A percentile compares a stretch with the other conserved stretches of the same genome.
Conservation (phyloP, 345 rosid genomes). For the Erysimum cheiranthoides region DNA sequence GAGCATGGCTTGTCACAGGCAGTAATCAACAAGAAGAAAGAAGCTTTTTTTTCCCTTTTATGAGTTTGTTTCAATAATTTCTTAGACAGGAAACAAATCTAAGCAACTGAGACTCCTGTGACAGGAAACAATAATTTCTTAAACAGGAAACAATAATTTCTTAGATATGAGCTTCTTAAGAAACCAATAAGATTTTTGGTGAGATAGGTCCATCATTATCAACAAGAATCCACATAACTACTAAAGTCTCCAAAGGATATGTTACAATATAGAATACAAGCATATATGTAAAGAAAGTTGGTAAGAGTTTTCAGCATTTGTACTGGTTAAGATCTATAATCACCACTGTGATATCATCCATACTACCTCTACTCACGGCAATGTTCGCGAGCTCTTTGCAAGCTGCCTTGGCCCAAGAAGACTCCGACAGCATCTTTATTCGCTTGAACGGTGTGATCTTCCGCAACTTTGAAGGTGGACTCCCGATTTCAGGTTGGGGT, state of each 20-base stretch:
- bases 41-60: slow-evolving; percentile 3
- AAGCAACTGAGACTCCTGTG: background rate
- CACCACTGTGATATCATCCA: slow-evolving; percentile 82
- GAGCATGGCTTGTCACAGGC: slow-evolving; percentile 41
- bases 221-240: slow-evolving; percentile 19
- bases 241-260: slow-evolving; percentile 5
- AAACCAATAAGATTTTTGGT: slow-evolving; percentile 21
- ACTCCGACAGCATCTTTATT: slow-evolving; percentile 47
- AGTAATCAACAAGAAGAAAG: slow-evolving; percentile 5
- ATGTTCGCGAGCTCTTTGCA: slow-evolving; percentile 73
- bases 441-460: slow-evolving; percentile 57
- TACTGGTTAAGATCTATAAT: slow-evolving; percentile 65
- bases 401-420: slow-evolving; percentile 54
- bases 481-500: slow-evolving; percentile 48
- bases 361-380: slow-evolving; percentile 67
- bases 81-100: background rate
- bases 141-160: too few species aligned
- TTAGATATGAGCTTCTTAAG: background rate
- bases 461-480: slow-evolving; percentile 63
- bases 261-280: slow-evolving; percentile 1
- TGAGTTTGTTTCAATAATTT: slow-evolving; percentile 14
- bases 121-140: too few species aligned
- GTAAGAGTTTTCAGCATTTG: slow-evolving; percentile 42
- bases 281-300: background rate
- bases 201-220: slow-evolving; percentile 26